These are phyloP conservation scores for Phytophthora ohioensis DNA, from an alignment of 352 stramenopile species.

Conservation along the genomic window DNA sequence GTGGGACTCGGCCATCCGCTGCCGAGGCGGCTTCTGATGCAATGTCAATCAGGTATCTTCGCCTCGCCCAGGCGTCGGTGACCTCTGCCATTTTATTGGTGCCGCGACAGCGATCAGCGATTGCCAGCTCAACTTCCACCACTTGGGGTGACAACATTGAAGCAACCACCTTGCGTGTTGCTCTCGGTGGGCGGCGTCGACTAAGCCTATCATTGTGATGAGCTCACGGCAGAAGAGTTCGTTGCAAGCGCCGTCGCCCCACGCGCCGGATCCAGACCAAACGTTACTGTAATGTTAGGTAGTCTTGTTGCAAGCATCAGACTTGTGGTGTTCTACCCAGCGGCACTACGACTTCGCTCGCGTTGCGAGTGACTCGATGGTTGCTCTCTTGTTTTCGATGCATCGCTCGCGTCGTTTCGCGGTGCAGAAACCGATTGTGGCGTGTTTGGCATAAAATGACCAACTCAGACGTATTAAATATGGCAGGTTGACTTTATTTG, in stretches of 20 bases:
- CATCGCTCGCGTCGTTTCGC: conserved; percentile 15
- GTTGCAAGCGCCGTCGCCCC: background rate
- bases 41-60: conserved; percentile 24
- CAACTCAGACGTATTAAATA: background rate
- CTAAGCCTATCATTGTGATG: conserved; percentile 20
- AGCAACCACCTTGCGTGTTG: background rate
- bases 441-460: background rate
- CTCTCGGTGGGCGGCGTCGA: conserved; percentile 12
- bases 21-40: conserved; percentile 19
- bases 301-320: conserved; percentile 6
- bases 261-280: background rate
- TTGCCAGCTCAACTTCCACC: conserved; percentile 20
- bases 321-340: conserved; percentile 18
- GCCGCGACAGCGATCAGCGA: background rate
- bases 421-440: conserved; percentile 3
- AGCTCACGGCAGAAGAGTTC: background rate
- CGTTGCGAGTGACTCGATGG: conserved; percentile 1
- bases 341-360: conserved; percentile 4
- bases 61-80: background rate
- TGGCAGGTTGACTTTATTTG: background rate
- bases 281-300: background rate
- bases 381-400: conserved; percentile 22
- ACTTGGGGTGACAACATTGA: conserved; percentile 7
- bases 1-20: conserved; percentile 27
- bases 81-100: background rate